Percentiles rank a stretch among this genome's conserved stretches.
These are phyloP conservation scores for Pseudognaphalium luteoalbum DNA, from an alignment of 129 eudicot genomes.

Conservation along the genomic window DNA sequence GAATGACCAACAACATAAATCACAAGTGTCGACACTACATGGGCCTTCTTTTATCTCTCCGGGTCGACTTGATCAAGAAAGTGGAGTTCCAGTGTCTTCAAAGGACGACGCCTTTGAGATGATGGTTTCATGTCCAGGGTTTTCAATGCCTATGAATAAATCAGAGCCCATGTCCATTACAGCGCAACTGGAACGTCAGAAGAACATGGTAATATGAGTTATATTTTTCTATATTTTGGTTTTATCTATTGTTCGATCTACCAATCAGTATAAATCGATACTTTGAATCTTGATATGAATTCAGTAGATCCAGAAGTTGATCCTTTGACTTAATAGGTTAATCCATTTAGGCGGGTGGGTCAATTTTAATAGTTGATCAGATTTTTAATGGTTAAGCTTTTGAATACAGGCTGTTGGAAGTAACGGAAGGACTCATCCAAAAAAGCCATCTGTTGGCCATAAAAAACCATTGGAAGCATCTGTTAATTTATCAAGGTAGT, in stretches of 20 bases:
- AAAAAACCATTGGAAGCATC: constrained; percentile 72
- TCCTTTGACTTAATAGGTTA: not conserved
- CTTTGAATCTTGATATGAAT: not conserved
- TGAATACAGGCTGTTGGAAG: not conserved
- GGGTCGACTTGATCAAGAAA: constrained; percentile 48
- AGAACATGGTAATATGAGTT: constrained; percentile 26
- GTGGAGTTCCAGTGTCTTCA: constrained; percentile 32
- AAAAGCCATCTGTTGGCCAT: constrained; percentile 44
- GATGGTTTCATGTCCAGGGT: constrained; percentile 53
- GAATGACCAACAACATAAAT: constrained; percentile 57
- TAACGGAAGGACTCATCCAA: not conserved
- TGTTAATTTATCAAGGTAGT: constrained; percentile 61
- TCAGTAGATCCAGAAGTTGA: not conserved
- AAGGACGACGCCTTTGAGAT: constrained; percentile 56
- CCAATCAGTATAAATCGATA: not conserved
- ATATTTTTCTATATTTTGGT: not conserved
- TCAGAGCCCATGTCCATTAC: constrained; percentile 41
- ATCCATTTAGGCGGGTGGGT: not conserved
- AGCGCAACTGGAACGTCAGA: constrained; percentile 45
- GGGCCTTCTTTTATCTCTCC: constrained; percentile 5
- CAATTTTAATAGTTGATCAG: not conserved
- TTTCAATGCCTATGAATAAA: constrained; percentile 42
- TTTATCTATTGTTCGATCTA: not conserved
- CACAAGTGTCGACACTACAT: constrained; percentile 32
- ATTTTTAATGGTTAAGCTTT: not conserved